Base-by-base conservation (phyloP, 2,329 filamentous ascomycete genomes). In the Clonostachys rosea region DNA sequence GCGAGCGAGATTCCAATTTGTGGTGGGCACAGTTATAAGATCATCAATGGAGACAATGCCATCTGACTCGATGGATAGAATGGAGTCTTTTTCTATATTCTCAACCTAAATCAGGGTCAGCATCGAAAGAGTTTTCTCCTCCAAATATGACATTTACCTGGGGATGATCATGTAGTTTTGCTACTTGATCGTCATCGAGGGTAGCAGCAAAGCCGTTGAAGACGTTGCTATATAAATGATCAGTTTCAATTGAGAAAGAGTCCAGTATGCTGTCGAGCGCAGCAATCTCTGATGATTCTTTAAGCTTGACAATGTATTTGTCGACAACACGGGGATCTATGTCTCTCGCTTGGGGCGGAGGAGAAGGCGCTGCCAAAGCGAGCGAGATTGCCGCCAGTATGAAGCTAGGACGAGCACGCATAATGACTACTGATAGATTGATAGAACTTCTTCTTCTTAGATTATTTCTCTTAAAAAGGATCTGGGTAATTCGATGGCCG, bases 31-130 rank as follows among this genome's bases (percentile, higher is more conserved):
- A 10, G 24, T 30, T 30, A 30, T 30, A 9, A 30, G 24, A 18
- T 54, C 49, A 34, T 46, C 53, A 47, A 60, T 58, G 24, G 24
- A 30, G 2, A 30, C 24, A 30, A 30, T 30, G 24, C 24, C 24
- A 14, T 59, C 59, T 14, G 45, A 68, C 60, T 44, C 62, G 49
- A 88, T 87, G 30, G 17, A 59, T 40, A 70, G 52, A 30, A 57
- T 50, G 34, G 56, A 59, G 46, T 72, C 66, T 45, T 63, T 60
- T 56, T 70, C 65, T 16, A 70, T 56, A 49, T 61, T 67, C 9
- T 61, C 59, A 44, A 69, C 63, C 49, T 54, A 5, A 30, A 17
- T 13, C 2, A 10, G 3, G 2, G 24, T 30, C 24, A 30, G 9
- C 24, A 30, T 30, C 24, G 3, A 30, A 10, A 30, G 9, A 30